A percentile compares a stretch with the other conserved stretches of the same genome.
phyloP scores from a whole-genome alignment of 1,139 yeast species.

The Candida albicans region DNA sequence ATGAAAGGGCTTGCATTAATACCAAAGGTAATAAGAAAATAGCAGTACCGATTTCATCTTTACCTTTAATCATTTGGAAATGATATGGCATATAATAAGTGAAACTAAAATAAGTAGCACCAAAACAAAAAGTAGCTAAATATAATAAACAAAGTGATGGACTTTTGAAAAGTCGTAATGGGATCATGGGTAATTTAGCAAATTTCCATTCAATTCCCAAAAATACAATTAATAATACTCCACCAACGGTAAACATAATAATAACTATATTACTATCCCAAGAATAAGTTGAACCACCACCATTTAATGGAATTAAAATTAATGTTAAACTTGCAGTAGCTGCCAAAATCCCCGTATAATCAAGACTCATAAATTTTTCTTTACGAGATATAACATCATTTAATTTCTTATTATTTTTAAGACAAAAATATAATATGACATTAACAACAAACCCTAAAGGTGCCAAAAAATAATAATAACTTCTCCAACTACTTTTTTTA shows the following conservation, averaged over 20 bases:
- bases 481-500: conserved; percentile 48
- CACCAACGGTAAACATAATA: conserved; percentile 49
- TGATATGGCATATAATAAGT: conserved; percentile 51
- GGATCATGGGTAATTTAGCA: conserved; percentile 56
- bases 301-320: conserved; percentile 50
- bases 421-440: conserved; percentile 26
- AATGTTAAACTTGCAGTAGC: conserved; percentile 46
- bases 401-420: conserved; percentile 20
- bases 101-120: conserved; percentile 47
- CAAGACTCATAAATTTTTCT: conserved; percentile 44
- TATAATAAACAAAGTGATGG: conserved; percentile 43
- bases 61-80: conserved; percentile 49
- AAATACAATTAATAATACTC: conserved; percentile 38
- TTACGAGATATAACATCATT: conserved; percentile 24
- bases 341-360: conserved; percentile 47
- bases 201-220: conserved; percentile 49
- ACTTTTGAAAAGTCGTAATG: conserved; percentile 46
- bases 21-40: conserved; percentile 45
- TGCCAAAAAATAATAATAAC: conserved; percentile 47
- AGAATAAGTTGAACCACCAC: conserved; percentile 54
- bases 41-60: conserved; percentile 38
- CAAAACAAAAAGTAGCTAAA: conserved; percentile 47
- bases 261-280: conserved; percentile 55
- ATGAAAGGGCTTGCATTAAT: conserved; percentile 37
- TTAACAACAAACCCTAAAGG: conserved; percentile 39